Evolutionary conservation across 768 basidiomycete species (phyloP).

Genomic region (Naganishia antarctica): DNA sequence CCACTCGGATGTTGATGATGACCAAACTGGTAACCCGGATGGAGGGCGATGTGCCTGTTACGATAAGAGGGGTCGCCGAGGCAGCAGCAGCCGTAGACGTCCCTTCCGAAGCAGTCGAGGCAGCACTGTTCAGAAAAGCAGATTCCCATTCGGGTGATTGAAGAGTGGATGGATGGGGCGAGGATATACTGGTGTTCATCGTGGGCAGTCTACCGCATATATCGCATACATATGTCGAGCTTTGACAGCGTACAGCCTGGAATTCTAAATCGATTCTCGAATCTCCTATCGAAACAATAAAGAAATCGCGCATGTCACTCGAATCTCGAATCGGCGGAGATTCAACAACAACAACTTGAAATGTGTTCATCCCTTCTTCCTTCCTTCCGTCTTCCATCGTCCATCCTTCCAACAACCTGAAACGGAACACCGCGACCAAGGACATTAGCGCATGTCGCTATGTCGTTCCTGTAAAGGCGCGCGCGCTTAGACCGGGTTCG

Average conservation of each 20-base stretch:
- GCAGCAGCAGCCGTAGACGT: constrained; percentile 13
- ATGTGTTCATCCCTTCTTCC: too few relatives aligned
- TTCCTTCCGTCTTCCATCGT: too few relatives aligned
- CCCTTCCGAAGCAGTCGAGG: constrained; percentile 7
- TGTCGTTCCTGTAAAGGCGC: too few relatives aligned
- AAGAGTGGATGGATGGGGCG: neutral
- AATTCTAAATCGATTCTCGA: neutral
- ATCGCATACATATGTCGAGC: too few relatives aligned
- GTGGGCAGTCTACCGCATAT: too few relatives aligned
- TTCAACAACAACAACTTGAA: too few relatives aligned
- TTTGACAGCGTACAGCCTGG: neutral
- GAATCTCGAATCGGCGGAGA: too few relatives aligned
- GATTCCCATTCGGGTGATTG: neutral
- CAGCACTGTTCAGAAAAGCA: constrained; percentile 12
- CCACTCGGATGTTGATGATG: constrained; percentile 18
- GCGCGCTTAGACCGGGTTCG: too few relatives aligned
- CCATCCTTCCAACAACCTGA: too few relatives aligned
- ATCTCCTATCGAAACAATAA: constrained; percentile 3
- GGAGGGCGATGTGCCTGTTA: neutral
- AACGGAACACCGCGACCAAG: too few relatives aligned
- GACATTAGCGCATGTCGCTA: too few relatives aligned
- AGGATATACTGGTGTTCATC: neutral
- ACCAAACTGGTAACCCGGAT: neutral
- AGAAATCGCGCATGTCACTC: too few relatives aligned
- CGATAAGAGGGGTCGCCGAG: neutral